These are phyloP conservation scores for Mycena floridula DNA, from an alignment of 768 basidiomycete species.

Conservation along the genomic window DNA sequence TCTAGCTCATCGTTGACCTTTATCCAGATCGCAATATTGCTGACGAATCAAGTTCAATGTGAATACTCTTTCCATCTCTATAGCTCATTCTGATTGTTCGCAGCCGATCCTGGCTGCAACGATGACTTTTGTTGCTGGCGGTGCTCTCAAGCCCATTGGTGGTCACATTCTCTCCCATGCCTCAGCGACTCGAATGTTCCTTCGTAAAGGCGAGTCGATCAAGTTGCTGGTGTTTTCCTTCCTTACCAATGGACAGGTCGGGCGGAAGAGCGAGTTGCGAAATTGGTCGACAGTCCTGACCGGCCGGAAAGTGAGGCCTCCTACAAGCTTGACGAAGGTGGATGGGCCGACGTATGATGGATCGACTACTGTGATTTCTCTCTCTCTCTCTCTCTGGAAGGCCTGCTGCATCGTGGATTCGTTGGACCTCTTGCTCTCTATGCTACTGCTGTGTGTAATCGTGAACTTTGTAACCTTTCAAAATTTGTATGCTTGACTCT, in stretches of 20 bases:
- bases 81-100: background rate
- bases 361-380: background rate
- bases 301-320: constrained; percentile 87
- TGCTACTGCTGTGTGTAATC: too few relatives aligned
- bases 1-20: constrained; percentile 10
- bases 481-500: too few relatives aligned
- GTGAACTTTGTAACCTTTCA: too few relatives aligned
- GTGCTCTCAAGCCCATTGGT: constrained; percentile 75
- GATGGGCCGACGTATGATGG: constrained; percentile 76
- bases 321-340: constrained; percentile 87
- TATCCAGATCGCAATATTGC: constrained; percentile 68
- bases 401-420: background rate
- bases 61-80: constrained; percentile 11
- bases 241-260: constrained; percentile 46
- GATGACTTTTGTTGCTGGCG: constrained; percentile 92
- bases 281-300: constrained; percentile 86
- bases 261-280: constrained; percentile 87
- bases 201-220: constrained; percentile 66
- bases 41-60: constrained; percentile 95
- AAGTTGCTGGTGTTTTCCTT: background rate
- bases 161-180: constrained; percentile 87
- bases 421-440: background rate
- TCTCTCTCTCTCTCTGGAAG: constrained; percentile 1
- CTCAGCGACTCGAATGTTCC: constrained; percentile 81
- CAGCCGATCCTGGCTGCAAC: constrained; percentile 94